Conservation (phyloP, 1,284 basidiomycete species). For the Thelephora terrestris region DNA sequence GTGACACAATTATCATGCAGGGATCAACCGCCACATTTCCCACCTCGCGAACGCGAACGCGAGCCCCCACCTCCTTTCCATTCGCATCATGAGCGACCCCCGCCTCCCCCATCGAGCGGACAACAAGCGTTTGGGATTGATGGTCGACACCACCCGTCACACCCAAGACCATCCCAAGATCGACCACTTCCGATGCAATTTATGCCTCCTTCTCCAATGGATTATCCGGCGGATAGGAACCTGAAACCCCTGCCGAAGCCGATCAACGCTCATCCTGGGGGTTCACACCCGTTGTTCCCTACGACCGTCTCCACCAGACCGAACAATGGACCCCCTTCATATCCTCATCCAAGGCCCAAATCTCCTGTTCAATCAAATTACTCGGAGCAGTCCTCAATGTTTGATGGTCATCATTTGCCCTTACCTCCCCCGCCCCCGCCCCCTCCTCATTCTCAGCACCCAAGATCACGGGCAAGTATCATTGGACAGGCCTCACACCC, state of each 20-base stretch:
- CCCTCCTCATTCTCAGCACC: background rate
- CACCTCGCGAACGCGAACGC: no score
- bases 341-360: background rate
- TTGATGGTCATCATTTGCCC: background rate
- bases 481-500: background rate
- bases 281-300: slow-evolving; percentile 16
- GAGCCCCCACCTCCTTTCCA: background rate
- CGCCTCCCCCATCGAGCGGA: background rate
- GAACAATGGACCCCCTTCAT: slow-evolving; percentile 8
- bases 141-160: background rate
- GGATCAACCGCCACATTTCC: no score
- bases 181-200: background rate
- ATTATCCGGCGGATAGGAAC: background rate
- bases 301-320: slow-evolving; percentile 17
- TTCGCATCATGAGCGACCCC: background rate
- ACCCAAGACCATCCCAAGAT: background rate
- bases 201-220: background rate
- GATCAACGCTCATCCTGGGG: slow-evolving; percentile 4
- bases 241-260: background rate
- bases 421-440: background rate
- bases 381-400: slow-evolving; percentile 1
- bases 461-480: background rate
- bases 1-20: no score
- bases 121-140: background rate
- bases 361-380: slow-evolving; percentile 3